Conservation (phyloP, 1,139 yeast species). For the Pichia inconspicua region DNA sequence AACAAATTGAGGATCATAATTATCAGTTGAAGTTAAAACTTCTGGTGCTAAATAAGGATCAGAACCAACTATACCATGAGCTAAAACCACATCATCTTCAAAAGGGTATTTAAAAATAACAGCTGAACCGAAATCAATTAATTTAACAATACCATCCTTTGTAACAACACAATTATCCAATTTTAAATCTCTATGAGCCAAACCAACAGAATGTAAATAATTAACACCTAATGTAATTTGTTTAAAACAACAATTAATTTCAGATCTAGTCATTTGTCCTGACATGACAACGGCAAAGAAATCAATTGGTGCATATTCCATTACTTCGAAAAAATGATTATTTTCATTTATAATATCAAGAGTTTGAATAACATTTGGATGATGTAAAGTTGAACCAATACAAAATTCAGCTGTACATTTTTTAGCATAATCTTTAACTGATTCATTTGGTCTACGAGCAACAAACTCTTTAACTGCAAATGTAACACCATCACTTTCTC, state of each 20-base stretch:
- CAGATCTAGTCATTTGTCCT: constrained; percentile 80
- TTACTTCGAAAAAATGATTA: constrained; percentile 79
- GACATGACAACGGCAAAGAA: constrained; percentile 94
- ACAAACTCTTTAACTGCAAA: constrained; percentile 94
- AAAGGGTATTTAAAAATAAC: constrained; percentile 91
- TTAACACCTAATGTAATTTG: constrained; percentile 78
- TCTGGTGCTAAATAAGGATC: constrained; percentile 96
- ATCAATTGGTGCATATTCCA: constrained; percentile 94
- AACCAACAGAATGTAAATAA: constrained; percentile 79
- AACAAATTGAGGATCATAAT: constrained; percentile 86
- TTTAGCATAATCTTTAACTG: constrained; percentile 81
- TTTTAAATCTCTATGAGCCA: constrained; percentile 88
- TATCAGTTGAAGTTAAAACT: constrained; percentile 67
- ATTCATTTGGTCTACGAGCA: constrained; percentile 65
- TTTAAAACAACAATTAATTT: constrained; percentile 83
- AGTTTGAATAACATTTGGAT: constrained; percentile 86
- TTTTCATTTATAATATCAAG: constrained; percentile 87
- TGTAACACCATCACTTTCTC: constrained; percentile 59
- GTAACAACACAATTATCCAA: constrained; percentile 91
- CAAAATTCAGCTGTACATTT: constrained; percentile 94
- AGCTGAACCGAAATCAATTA: constrained; percentile 92
- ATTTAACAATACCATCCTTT: constrained; percentile 73
- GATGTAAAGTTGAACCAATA: constrained; percentile 84
- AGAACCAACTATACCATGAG: constrained; percentile 89
- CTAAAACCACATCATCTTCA: constrained; percentile 67